These are phyloP conservation scores for Pelagophyceae sp. DNA, from an alignment of 352 stramenopile genomes.

Conservation along the genomic window DNA sequence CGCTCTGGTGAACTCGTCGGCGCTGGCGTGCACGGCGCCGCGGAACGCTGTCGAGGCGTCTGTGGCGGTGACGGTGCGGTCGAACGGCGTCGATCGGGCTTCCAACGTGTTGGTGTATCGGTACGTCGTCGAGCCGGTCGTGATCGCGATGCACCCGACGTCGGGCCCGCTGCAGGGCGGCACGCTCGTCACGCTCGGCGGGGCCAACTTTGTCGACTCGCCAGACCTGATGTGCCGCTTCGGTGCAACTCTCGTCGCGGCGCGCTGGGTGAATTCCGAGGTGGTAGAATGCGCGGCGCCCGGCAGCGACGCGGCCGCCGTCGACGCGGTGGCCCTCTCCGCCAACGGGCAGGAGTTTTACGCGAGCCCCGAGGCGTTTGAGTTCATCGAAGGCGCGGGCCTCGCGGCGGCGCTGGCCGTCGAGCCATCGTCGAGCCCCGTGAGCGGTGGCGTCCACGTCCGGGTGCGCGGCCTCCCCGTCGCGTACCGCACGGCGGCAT, in stretches of 20 bases:
- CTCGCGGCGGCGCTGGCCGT: background rate
- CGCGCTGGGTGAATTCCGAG: background rate
- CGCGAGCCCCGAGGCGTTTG: background rate
- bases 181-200: background rate
- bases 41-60: conserved; percentile 16
- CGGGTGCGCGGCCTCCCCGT: background rate
- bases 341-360: conserved; percentile 4
- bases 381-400: background rate
- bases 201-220: conserved; percentile 12
- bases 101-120: background rate
- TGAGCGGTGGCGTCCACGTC: background rate
- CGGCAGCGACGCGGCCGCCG: no score
- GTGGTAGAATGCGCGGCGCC: conserved; percentile 3
- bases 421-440: background rate
- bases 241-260: conserved; percentile 22
- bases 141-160: background rate
- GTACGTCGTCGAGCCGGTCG: background rate
- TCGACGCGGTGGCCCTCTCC: conserved; percentile 4
- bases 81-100: background rate
- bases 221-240: conserved; percentile 43
- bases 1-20: background rate
- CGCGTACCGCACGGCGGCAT: background rate
- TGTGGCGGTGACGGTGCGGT: conserved; percentile 14
- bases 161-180: background rate
- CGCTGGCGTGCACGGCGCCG: conserved; percentile 28